Base-by-base conservation (phyloP, 1,139 yeast genomes). In the Scheffersomyces cryptocercus region DNA sequence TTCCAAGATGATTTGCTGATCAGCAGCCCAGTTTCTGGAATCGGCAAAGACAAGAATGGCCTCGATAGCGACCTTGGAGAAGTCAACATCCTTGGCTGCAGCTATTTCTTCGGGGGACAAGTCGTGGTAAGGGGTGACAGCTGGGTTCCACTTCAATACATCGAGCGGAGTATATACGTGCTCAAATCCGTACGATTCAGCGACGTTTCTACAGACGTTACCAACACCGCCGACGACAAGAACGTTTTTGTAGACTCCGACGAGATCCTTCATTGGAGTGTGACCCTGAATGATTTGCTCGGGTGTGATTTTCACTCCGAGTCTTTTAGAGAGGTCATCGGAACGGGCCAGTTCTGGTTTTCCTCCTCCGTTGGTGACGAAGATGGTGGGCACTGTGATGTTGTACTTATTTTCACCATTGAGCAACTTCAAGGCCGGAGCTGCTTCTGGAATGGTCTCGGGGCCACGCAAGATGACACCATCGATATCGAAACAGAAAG, bases 341-440 rank as follows among this genome's bases (percentile, higher is more conserved):
- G 93, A 85, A 57, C 96, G 72, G 15, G 77, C 83, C 49, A 73
- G 66, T 60, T 88, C 96, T 6, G 89, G 87, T 59, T 85, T 81
- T 42, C 96, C 96, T 53, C 95, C 95, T 52, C 96, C 96, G 61
- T 88, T 88, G 43, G 96, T 88, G 52, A 88, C 93, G 64, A 85
- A 86, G 48, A 88, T 85, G 56, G 85, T 85, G 3, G 96, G 95
- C n/a, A 87, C 90, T 53, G 79, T 82, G 55, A 87, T 84, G 61
- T 85, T 81, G 70, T 87, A 86, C 59, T 84, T 79, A 70, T 87
- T 87, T 37, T 82, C 82, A 45, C 95, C 95, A 55, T 86, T 82
- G 50, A 88, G 73, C 70, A 85, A 62, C 50, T 72, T 73, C 54
- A 88, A 67, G 5, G 95, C 95, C 49, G 83, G 79, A 16, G 75